Evolutionary conservation across 768 basidiomycete genomes (phyloP), one percentile per base, ranked within the genome.

Genomic region (Tulasnella sp.): DNA sequence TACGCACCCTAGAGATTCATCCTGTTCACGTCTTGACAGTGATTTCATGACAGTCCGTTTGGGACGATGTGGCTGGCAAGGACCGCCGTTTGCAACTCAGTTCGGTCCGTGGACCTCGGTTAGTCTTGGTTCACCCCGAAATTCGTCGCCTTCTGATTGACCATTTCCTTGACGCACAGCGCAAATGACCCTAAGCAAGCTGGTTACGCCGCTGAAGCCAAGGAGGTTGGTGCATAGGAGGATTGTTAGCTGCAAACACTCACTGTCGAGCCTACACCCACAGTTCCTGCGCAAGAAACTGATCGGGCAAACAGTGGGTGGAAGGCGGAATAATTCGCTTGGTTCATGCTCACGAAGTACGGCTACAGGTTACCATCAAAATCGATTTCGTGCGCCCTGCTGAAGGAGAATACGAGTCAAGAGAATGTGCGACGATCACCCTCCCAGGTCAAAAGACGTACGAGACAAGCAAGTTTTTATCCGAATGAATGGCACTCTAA

Each of bases 331-430:
- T 6, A 1, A 27, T 40, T 24, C 18, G 7, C 39, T 40, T 38
- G 18, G 21, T 18, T 36, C 18, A 16, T 14, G 19, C 73, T 74
- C 5, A 74, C 38, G 73, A 14, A 16, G 27, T 10, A 14, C 31
- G 39, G 19, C 27, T 39, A 46, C 38, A 79, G 78, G 78, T 79
- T 21, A 40, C 40, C 84, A 90, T 93, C n/a, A 89, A 88, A 34
- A 87, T 98, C 62, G 97, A 99, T 85, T 99, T 98, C 82, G 84
- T 97, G 81, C 93, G 96, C 80, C 95, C 96, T 7, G 89, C 90
- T 46, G 96, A 98, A 81, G 97, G 97, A 58, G 96, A 97, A 80
- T 98, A 90, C 82, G 97, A 97, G 75, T 95, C 96, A 84, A 91
- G 96, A 68, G 95, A 98, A 85, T 96, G 94, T 83, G 95, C 92